Conservation (phyloP, 2,329 filamentous ascomycete species). For the Penicillium glabrum region DNA sequence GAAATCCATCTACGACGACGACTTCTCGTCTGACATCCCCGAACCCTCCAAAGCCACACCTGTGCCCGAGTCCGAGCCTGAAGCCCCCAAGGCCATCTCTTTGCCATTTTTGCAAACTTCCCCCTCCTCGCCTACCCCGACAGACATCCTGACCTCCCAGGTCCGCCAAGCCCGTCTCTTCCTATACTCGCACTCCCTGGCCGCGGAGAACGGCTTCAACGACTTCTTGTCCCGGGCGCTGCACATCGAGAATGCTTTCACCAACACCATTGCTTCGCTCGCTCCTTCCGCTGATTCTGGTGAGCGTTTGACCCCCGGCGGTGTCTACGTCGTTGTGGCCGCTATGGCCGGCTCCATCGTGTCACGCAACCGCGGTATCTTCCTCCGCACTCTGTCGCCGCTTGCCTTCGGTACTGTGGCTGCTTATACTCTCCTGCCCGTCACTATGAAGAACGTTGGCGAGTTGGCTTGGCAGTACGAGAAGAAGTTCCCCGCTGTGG, state of each 20-base stretch:
- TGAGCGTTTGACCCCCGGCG: conserved; percentile 85
- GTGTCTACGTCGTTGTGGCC: conserved; percentile 88
- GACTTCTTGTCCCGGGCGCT: conserved; percentile 76
- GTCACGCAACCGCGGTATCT: conserved; percentile 79
- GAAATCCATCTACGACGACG: conserved; percentile 48
- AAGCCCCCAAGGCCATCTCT: conserved; percentile 15
- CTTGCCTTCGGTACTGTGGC: conserved; percentile 77
- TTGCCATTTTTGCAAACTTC: conserved; percentile 19
- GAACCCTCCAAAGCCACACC: conserved; percentile 24
- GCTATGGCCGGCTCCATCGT: conserved; percentile 95
- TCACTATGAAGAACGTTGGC: conserved; percentile 86
- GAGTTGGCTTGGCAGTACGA: conserved; percentile 91
- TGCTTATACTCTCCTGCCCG: conserved; percentile 79
- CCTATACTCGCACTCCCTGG: conserved; percentile 72
- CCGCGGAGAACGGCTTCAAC: conserved; percentile 82
- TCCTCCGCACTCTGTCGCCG: conserved; percentile 75
- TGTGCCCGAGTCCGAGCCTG: conserved; percentile 7
- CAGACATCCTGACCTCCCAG: conserved; percentile 81
- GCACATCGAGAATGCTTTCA: conserved; percentile 84
- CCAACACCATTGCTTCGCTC: conserved; percentile 81
- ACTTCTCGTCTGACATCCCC: conserved; percentile 34
- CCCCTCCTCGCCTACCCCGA: conserved; percentile 67
- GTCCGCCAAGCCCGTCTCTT: conserved; percentile 78
- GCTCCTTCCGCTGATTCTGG: conserved; percentile 82
- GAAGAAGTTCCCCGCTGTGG: conserved; percentile 78